Percentiles rank a stretch among this genome's conserved stretches.
Conservation (phyloP, 768 basidiomycete genomes). For the Suillus subaureus region DNA sequence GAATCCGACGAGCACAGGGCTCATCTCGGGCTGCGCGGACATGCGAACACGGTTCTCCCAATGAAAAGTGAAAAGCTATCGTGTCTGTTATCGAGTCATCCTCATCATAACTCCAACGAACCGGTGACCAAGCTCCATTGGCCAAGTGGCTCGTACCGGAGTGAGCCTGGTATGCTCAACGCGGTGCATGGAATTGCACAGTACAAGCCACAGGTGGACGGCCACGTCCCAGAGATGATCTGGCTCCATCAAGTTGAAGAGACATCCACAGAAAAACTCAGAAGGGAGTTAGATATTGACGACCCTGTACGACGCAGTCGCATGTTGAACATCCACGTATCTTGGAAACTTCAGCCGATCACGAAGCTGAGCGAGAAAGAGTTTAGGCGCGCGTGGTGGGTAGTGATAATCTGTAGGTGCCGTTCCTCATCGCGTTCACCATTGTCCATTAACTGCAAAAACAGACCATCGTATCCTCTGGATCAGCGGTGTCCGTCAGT, state of each 20-base stretch:
- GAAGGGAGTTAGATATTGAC: not conserved
- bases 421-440: not conserved
- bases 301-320: not conserved
- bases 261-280: not conserved
- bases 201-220: not conserved
- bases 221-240: not conserved
- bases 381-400: not conserved
- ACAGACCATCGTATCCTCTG: conserved; percentile 33
- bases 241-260: conserved; percentile 1
- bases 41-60: not conserved
- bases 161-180: not conserved
- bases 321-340: conserved; percentile 9
- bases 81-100: not conserved
- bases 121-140: not conserved
- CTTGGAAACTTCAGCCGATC: not conserved
- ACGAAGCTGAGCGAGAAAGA: not conserved
- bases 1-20: not conserved
- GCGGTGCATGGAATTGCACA: not conserved
- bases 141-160: conserved; percentile 12
- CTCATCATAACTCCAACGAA: not conserved
- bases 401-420: not conserved
- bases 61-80: not conserved
- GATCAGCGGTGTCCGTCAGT: conserved; percentile 26
- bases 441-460: not conserved
- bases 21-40: not conserved